Evolutionary conservation across 2,329 filamentous ascomycete species (phyloP), one percentile per base, ranked within the genome.

Genomic region (Colletotrichum liriopes): DNA sequence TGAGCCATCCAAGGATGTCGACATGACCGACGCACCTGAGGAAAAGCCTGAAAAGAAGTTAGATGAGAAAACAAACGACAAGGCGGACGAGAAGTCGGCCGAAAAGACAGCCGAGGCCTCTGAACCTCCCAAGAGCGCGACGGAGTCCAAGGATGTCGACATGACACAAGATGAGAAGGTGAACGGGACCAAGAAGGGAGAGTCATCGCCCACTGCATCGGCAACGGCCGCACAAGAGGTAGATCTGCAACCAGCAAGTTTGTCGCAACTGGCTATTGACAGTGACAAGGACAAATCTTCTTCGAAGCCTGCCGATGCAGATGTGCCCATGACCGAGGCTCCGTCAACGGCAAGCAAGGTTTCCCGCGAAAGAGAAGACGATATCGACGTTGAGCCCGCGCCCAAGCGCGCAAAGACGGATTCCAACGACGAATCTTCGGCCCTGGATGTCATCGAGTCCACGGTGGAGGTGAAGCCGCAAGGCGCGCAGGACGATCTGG

Each of bases 381-480:
- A 97, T 74, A 85, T 85, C 1, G 84, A 84, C 18, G 85, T 86
- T 14, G 89, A 94, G 74, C 94, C 92, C 65, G 89, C 90, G 20
- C 89, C 94, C 1, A 98, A 98, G 85, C 92, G 95, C 35, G 90
- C 93, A 47, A 96, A 92, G 82, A 93, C 94, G 0, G 93, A 93
- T 20, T 85, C 85, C 16, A 84, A 86, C 54, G 84, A 85, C 41
- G 81, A 82, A 59, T 76, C 76, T 6, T 78, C 82, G 29, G 79
- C 78, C 72, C 37, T 52, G 18, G 58, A 52, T 7, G 55, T 37
- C 18, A 41, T 49, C n/a, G 77, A 74, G 67, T 79, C 75, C 43
- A 63, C 75, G 35, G 76, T 74, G 9, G 74, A 77, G 39, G 79
- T 77, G 32, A 78, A 79, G 51, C 78, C 81, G 7, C 79, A 82